Base-by-base conservation (phyloP, 2,329 filamentous ascomycete genomes). In the Colletotrichum sidae region DNA sequence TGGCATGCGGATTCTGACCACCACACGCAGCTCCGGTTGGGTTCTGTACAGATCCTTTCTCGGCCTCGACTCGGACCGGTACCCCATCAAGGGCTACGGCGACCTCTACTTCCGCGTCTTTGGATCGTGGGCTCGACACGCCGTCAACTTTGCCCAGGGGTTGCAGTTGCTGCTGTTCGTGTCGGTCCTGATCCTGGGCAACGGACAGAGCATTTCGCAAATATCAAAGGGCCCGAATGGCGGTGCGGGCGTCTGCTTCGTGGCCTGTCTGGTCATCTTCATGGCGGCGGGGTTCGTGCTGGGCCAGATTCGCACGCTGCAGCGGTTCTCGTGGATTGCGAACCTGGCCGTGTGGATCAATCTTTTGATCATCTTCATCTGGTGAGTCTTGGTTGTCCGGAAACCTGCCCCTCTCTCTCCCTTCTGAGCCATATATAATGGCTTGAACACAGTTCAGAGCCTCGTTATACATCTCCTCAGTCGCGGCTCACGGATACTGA, bases 301-400 rank as follows among this genome's bases (percentile, higher is more conserved):
- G 4, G 84, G 84, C 3, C 86, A 88, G 69, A 83, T 89, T 50
- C 79, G 86, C 7, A 87, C 84, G 0, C 76, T 89, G 39, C 80
- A 85, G 69, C 75, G 78, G 9, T 84, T 85, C 55, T 82, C 83
- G 5, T 87, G 83, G 81, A 72, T 88, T 1, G 84, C 86, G 12
- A 88, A 86, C 67, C 69, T 82, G 13, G 81, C 84, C 2, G 81
- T 88, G 9, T 88, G 84, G 82, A 70, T 88, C 55, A 88, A 87
- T 66, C 67, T 88, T 25, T 70, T 84, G 41, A 79, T 84, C 67
- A 83, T 88, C 54, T 79, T 88, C 68, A 82, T 88, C 65, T 71
- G 68, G 72, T 74, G 66, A 66, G 71, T 70, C 33, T 25, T 25
- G 25, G 25, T 25, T 25, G 25, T 1, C 25, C 25, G 25, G 25